A percentile compares a stretch with the other conserved stretches of the same genome.
These are phyloP conservation scores for Citrus hindsii DNA, from an alignment of 345 rosid genomes.

Conservation along the genomic window DNA sequence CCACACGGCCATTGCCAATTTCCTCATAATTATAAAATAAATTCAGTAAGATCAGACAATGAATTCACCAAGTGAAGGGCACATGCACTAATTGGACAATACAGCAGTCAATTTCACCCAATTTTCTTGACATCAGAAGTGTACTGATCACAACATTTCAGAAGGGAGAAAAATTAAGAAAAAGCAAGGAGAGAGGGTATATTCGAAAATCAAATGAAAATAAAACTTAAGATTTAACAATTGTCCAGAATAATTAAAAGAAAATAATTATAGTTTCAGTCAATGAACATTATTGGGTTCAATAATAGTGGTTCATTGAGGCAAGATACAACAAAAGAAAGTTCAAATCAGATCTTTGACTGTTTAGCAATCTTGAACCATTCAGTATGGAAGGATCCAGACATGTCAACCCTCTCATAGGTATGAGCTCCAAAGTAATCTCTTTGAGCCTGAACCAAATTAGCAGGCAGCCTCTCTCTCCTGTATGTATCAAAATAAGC, in stretches of 20 bases:
- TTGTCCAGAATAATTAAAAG: not conserved
- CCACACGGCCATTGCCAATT: not conserved
- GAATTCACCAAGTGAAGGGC: not conserved
- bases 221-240: not conserved
- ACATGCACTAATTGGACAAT: not conserved
- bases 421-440: constrained; percentile 34
- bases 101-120: not conserved
- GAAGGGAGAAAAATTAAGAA: not conserved
- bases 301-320: not conserved
- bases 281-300: constrained; percentile 18
- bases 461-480: constrained; percentile 29
- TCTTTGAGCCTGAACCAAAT: constrained; percentile 30
- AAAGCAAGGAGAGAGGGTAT: not conserved
- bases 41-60: not conserved
- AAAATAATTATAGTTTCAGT: not conserved
- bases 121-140: not conserved
- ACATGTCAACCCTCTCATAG: constrained; percentile 19
- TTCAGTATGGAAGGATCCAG: constrained; percentile 32
- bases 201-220: not conserved
- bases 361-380: constrained; percentile 29
- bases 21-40: not conserved
- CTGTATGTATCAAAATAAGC: constrained; percentile 35
- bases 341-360: constrained; percentile 17
- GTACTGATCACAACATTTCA: not conserved
- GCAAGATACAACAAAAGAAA: not conserved